Base-by-base conservation (phyloP, 768 basidiomycete species). In the Thelephora aurantiotincta region DNA sequence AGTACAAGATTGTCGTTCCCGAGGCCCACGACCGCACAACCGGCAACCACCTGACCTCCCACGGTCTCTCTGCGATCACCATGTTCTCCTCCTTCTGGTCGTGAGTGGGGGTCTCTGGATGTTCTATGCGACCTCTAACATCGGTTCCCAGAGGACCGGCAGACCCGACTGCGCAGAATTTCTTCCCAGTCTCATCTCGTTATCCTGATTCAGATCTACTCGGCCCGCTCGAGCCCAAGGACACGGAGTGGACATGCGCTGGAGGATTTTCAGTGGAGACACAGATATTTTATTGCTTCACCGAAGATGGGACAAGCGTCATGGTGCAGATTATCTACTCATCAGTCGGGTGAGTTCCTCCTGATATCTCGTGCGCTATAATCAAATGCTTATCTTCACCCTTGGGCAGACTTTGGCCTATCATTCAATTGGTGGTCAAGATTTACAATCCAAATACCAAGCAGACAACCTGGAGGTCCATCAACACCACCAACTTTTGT, bases 401-500 rank as follows among this genome's bases (percentile, higher is more conserved):
- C 48, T 53, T 55, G 12, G 51, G 48, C 57, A 94, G 92, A 19
- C 62, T 97, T 51, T 92, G 93, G 80, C 92, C 96, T 3, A 88
- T 83, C 26, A 81, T 94, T 57, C 94, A 99, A 64, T 89, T 97
- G 63, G 86, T 80, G 3, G 92, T 81, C 78, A 94, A 92, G 65
- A 65, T 85, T 45, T 82, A 76, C 68, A 76, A 96, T 58, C 81
- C 90, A 5, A 71, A 74, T 52, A 88, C 81, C 16, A 76, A 78
- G 48, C 73, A 84, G 57, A 73, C 65, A 42, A 69, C 68, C 49
- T 99, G 93, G 93, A 87, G 85, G 62, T 90, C 88, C 22, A 60
- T 90, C 61, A 91, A 90, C 50, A 85, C 87, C 35, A 69, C 71
- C 58, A 85, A 88, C 63, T 92, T 91, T 58, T 79, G 80, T n/a